Conservation (phyloP, 331 rosid genomes). For the Malus hybrid region DNA sequence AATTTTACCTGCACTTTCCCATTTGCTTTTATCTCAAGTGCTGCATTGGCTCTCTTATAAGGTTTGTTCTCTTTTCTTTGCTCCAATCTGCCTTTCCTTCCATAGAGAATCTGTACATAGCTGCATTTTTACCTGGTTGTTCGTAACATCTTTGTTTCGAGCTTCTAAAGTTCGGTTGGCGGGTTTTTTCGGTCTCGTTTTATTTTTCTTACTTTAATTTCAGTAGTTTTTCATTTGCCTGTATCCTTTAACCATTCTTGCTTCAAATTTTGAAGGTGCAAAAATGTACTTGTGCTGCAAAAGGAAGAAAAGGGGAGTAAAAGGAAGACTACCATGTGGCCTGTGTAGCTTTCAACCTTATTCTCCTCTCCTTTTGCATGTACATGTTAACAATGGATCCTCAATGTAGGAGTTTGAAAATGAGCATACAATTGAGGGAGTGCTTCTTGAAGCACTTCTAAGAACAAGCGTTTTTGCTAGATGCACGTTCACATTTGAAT, state of each 20-base stretch:
- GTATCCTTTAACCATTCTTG: neutral
- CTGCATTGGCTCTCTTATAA: neutral
- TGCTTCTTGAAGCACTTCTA: neutral
- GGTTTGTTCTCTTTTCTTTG: neutral
- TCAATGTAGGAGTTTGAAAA: neutral
- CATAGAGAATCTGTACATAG: neutral
- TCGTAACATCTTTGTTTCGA: neutral
- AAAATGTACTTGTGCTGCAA: neutral
- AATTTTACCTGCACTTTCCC: neutral
- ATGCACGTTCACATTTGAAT: neutral
- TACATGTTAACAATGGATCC: neutral
- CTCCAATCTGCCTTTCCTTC: neutral
- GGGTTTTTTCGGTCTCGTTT: neutral
- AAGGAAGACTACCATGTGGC: neutral
- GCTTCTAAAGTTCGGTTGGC: neutral
- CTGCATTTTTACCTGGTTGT: neutral
- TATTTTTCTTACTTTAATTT: neutral
- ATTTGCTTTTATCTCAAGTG: neutral
- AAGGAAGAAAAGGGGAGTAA: neutral
- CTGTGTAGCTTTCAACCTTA: neutral
- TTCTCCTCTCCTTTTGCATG: neutral
- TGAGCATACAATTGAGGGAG: neutral
- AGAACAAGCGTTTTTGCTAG: neutral
- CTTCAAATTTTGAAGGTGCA: neutral
- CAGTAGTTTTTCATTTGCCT: neutral